Evolutionary conservation across 805 yeast species (phyloP), one percentile per base, ranked within the genome.

Genomic region (Saccharomycopsis sp.): DNA sequence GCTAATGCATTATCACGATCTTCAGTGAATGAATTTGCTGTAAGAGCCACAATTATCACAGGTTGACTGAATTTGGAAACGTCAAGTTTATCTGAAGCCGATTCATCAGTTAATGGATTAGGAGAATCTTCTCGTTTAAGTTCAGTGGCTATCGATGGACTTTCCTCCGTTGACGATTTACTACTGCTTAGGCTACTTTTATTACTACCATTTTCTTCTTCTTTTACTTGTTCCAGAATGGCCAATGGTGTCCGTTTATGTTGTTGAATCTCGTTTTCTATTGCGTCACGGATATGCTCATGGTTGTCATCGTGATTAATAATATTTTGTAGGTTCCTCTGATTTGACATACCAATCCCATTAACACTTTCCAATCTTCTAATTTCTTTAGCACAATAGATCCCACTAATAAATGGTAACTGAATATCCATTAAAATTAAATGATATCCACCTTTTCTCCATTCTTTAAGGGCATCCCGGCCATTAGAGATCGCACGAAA

Each of bases 371-470:
- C 99, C 38, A 88, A 66, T 39, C 89, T 70, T 44, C 99, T 70
- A 33, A 93, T 93, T 56, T 87, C 96, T 57, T 84, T 82, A 1
- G 97, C 85, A 2, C 95, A 97, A 51, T 90, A 96, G 28, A 93
- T 76, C 27, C 99, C 99, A 1, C 96, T 85, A 71, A 90, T 79
- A 2, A 88, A 95, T 0, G 99, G 99, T 44, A 93, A 69, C 64
- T 93, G 97, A 56, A 93, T 85, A 68, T 93, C 99, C 98, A 93
- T 93, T 36, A 93, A 72, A 32, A 94, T 94, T 51, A 93, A 68
- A 60, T 93, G 97, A 58, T 85, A 87, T 0, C 97, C 97, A 9
- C 98, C 98, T 49, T 75, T 78, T 53, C 86, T 72, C 97, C 97
- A 93, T 63, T 81, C 85, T 51, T 88, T 95, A 2, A 93, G 75